phyloP scores from a whole-genome alignment of 2,329 filamentous ascomycete genomes.

The Stagonosporopsis tanaceti region DNA sequence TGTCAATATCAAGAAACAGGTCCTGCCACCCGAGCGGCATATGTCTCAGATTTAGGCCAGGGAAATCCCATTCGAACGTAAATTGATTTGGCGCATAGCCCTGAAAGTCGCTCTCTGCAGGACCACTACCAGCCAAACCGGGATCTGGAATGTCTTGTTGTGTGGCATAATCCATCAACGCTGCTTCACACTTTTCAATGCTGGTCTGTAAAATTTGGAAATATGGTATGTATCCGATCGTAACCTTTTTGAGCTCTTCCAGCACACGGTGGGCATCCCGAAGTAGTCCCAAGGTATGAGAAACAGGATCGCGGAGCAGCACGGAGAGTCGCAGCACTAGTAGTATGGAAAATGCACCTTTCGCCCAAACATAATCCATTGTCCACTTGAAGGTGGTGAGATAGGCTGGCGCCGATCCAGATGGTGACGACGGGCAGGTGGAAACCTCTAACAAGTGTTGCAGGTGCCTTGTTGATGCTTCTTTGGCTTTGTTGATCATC shows the following conservation, averaged over 20 bases:
- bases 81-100: constrained; percentile 64
- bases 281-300: constrained; percentile 53
- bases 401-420: constrained; percentile 45
- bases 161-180: constrained; percentile 49
- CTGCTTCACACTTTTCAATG: constrained; percentile 60
- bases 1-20: constrained; percentile 56
- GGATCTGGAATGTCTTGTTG: constrained; percentile 23
- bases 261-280: constrained; percentile 55
- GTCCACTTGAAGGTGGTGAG: constrained; percentile 62
- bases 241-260: constrained; percentile 53
- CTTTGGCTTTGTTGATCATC: constrained; percentile 60
- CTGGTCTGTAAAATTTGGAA: constrained; percentile 59
- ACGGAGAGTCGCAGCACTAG: constrained; percentile 62
- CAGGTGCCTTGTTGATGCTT: constrained; percentile 60
- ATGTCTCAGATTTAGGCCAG: constrained; percentile 61
- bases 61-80: constrained; percentile 66
- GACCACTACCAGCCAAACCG: constrained; percentile 20
- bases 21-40: constrained; percentile 58
- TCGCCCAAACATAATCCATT: constrained; percentile 67
- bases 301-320: constrained; percentile 55
- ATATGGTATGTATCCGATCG: constrained; percentile 57
- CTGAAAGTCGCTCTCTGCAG: constrained; percentile 59
- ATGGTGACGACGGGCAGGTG: constrained; percentile 29
- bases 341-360: constrained; percentile 65
- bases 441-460: constrained; percentile 53